Base-by-base conservation (phyloP, 148 eudicot species). In the Euryodendron excelsum region DNA sequence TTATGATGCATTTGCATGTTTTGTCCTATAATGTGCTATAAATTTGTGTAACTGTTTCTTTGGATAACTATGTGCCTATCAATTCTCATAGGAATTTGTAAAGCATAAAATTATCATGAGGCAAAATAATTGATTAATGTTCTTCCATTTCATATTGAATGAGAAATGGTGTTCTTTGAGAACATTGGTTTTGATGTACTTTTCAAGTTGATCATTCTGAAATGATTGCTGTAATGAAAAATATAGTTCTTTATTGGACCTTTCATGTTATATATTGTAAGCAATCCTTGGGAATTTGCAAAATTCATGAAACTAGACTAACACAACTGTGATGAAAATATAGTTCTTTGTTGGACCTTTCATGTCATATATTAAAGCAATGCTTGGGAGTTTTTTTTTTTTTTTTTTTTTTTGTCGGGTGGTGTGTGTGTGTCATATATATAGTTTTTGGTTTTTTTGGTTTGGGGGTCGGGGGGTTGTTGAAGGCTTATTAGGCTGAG, bases 1-100 rank as follows among this genome's bases (percentile, higher is more conserved):
- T n/a, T n/a, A 37, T 23, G n/a, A 13, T 75, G 73, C 36, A 67
- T 56, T 36, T 67, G 39, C 17, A n/a, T 28, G 75, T 69, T 77
- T 12, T 55, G 80, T 37, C 36, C 14, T 62, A 27, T 8, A 17
- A 56, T 45, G 28, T 80, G 63, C 31, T 73, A n/a, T 14, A 53
- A 14, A 52, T 5, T 12, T 41, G 23, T 63, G 12, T 15, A n/a
- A 23, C 5, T 10, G 52, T 8, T 30, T 50, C 23, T 20, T 64
- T n/a, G 52, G 72, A 53, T 67, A 60, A 55, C 37, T 68, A 60
- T 34, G 56, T 50, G 34, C 41, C 62, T 48, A 1, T 59, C 53
- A 33, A 50, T 70, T 20, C 14, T 44, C 20, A 18, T 25, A 62
- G 71, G 13, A 63, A 60, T 34, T 12, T 44, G 58, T 64, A 56